These are phyloP conservation scores for Atkinsonella hypoxylon DNA, from an alignment of 2,329 filamentous ascomycete species.

Conservation along the genomic window DNA sequence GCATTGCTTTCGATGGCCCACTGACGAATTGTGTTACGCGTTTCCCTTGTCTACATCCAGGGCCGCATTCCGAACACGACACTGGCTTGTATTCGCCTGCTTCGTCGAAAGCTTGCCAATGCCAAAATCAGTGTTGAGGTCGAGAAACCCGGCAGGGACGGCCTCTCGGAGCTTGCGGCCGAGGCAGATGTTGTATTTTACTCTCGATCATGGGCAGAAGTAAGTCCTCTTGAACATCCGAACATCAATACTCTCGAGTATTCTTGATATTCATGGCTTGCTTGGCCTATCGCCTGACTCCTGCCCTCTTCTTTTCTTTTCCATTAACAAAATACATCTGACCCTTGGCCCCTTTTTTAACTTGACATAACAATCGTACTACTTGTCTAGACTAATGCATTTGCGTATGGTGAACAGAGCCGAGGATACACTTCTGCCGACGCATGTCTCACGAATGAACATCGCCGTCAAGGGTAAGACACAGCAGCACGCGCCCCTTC, in stretches of 20 bases:
- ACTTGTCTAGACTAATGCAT: neutral
- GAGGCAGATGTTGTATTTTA: slow-evolving; percentile 63
- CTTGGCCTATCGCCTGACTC: neutral
- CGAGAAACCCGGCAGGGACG: slow-evolving; percentile 54
- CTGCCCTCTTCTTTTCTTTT: neutral
- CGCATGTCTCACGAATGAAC: slow-evolving; percentile 37
- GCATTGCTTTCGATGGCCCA: too few relatives aligned
- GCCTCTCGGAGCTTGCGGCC: slow-evolving; percentile 45
- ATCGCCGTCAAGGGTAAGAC: slow-evolving; percentile 31
- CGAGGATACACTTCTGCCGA: slow-evolving; percentile 33
- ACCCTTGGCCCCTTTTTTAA: neutral
- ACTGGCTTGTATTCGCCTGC: slow-evolving; percentile 43
- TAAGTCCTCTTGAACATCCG: slow-evolving; percentile 20
- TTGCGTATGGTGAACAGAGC: slow-evolving; percentile 12
- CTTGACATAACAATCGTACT: neutral
- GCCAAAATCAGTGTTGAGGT: slow-evolving; percentile 55
- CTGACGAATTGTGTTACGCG: neutral
- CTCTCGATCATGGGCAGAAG: slow-evolving; percentile 59
- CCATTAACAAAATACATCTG: neutral
- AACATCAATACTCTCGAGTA: too few relatives aligned
- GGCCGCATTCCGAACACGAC: slow-evolving; percentile 54
- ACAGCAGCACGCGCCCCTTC: slow-evolving; percentile 4
- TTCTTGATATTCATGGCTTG: neutral
- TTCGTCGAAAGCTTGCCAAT: slow-evolving; percentile 33
- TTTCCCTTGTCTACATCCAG: slow-evolving; percentile 19